These are phyloP conservation scores for Coix lacrymajobi DNA, from an alignment of 176 grass and related monocot species.

Conservation along the genomic window DNA sequence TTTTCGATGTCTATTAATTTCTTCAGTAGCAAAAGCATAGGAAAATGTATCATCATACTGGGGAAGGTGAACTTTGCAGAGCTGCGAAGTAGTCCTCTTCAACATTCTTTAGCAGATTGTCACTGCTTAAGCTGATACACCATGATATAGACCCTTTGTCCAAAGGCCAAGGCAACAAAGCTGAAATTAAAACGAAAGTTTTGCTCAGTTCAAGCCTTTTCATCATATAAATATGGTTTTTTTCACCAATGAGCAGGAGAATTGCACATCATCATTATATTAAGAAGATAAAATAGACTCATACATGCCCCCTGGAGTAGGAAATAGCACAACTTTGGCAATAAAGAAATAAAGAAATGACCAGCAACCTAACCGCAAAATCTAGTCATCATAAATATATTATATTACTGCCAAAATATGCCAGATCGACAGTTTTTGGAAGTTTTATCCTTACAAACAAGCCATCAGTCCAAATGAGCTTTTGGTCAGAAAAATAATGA, in stretches of 20 bases:
- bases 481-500: not conserved
- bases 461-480: not conserved
- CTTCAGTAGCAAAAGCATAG: not conserved
- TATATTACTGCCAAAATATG: not conserved
- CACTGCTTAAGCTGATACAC: slow-evolving; percentile 72
- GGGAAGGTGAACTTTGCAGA: slow-evolving; percentile 39
- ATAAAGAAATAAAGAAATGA: not conserved
- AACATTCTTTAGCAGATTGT: slow-evolving; percentile 76
- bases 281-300: not conserved
- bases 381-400: not conserved
- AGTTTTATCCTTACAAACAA: not conserved
- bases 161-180: slow-evolving; percentile 47
- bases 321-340: not conserved
- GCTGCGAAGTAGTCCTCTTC: slow-evolving; percentile 80
- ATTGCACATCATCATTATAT: not conserved
- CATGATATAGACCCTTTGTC: slow-evolving; percentile 81
- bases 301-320: not conserved
- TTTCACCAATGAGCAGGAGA: not conserved
- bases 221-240: not conserved
- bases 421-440: not conserved
- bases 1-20: not conserved
- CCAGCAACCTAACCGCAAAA: not conserved
- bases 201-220: not conserved
- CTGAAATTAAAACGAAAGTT: slow-evolving; percentile 19
- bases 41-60: slow-evolving; percentile 26